Evolutionary conservation across 169 alveolate species (phyloP).

Genomic region (Theileria parva): DNA sequence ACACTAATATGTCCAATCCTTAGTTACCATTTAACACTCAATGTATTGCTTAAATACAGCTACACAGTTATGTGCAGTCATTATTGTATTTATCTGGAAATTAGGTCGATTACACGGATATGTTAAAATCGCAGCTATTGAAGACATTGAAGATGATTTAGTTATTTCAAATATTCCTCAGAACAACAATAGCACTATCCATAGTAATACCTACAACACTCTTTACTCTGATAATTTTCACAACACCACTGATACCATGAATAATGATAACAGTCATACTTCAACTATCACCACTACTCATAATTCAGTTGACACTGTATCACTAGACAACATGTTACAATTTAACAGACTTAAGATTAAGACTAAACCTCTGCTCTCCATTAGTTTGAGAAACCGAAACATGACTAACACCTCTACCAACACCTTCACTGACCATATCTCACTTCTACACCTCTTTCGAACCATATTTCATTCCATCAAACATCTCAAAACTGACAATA

Average conservation of each 20-base stretch:
- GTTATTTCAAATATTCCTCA: background rate
- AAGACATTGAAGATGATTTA: slow-evolving; percentile 3
- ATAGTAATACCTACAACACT: background rate
- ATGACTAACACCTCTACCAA: background rate
- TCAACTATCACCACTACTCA: background rate
- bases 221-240: no score
- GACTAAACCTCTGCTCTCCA: background rate
- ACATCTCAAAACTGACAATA: background rate
- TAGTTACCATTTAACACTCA: background rate
- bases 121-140: slow-evolving; percentile 26
- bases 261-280: background rate
- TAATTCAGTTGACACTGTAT: background rate
- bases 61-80: background rate
- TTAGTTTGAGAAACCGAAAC: background rate
- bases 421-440: background rate
- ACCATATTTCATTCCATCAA: background rate
- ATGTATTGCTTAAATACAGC: no score
- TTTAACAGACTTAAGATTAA: background rate
- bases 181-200: background rate
- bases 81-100: background rate
- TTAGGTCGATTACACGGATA: slow-evolving; percentile 35
- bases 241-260: background rate
- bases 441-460: background rate
- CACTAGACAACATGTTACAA: background rate
- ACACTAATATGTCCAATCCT: background rate